Conservation (phyloP, 163 green algal species). For the Chloromonas sp. region DNA sequence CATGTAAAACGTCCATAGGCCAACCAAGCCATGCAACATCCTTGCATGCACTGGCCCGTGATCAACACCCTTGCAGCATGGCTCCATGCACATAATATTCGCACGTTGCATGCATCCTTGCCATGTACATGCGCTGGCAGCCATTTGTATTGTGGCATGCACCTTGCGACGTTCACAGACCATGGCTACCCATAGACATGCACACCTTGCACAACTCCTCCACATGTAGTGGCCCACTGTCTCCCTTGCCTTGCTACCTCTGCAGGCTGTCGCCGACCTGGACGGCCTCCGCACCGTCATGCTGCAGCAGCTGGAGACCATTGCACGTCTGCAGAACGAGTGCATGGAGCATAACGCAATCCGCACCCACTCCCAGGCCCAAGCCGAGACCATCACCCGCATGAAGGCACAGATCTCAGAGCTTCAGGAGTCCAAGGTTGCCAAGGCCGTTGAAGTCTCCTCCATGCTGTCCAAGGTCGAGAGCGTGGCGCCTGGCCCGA, state of each 20-base stretch:
- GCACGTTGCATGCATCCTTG: too few species aligned
- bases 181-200: too few species aligned
- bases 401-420: not conserved
- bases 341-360: not conserved
- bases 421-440: not conserved
- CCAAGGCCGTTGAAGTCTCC: not conserved
- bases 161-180: too few species aligned
- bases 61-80: not conserved
- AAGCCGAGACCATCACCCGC: not conserved
- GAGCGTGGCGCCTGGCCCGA: not conserved
- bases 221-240: too few species aligned
- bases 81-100: too few species aligned
- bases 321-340: not conserved
- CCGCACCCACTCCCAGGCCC: not conserved
- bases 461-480: constrained; percentile 1
- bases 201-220: too few species aligned
- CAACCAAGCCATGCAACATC: not conserved
- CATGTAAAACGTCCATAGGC: not conserved
- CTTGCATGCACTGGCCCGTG: not conserved
- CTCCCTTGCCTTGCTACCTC: too few species aligned
- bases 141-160: too few species aligned
- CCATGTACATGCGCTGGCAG: too few species aligned
- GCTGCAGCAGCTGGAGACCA: not conserved
- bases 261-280: not conserved
- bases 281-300: not conserved